Evolutionary conservation across 75 land plant genomes (phyloP).

Genomic region (Azolla pinnata): DNA sequence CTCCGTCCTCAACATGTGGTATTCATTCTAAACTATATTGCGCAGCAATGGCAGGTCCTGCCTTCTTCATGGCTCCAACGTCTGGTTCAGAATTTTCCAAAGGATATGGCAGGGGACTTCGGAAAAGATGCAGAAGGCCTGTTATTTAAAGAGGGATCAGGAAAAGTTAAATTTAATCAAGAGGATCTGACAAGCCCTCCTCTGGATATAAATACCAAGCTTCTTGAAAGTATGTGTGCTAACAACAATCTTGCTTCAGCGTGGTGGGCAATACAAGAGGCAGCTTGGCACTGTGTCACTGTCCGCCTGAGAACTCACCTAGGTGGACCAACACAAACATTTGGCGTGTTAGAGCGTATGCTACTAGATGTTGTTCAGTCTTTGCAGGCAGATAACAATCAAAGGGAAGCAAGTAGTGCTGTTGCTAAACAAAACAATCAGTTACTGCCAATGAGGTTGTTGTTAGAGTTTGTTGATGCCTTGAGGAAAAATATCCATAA

Average conservation of each 20-base stretch:
- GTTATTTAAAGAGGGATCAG: constrained; percentile 7
- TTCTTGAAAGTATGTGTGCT: constrained; percentile 45
- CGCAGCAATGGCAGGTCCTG: constrained; percentile 80
- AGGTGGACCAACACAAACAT: constrained; percentile 97
- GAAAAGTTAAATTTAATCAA: constrained; percentile 1
- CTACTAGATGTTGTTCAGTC: constrained; percentile 76
- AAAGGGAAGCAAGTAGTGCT: constrained; percentile 42
- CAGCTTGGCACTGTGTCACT: constrained; percentile 68
- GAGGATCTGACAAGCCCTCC: constrained; percentile 14
- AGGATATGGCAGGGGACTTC: constrained; percentile 18
- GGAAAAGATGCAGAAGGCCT: constrained; percentile 16
- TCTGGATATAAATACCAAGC: constrained; percentile 22
- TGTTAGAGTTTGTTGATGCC: constrained; percentile 90
- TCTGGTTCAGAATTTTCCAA: constrained; percentile 48
- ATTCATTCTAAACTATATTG: constrained; percentile 68
- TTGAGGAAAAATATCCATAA: constrained; percentile 86
- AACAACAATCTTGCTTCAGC: constrained; percentile 64
- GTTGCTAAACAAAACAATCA: constrained; percentile 38
- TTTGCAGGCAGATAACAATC: constrained; percentile 49
- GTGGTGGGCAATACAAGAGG: constrained; percentile 92
- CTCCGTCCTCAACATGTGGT: constrained; percentile 72
- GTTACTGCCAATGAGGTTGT: constrained; percentile 81
- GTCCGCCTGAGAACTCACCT: constrained; percentile 88
- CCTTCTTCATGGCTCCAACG: constrained; percentile 78
- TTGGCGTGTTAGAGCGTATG: constrained; percentile 96